Evolutionary conservation across 2,329 filamentous ascomycete genomes (phyloP), one percentile per base, ranked within the genome.

Genomic region (Chrysosporium keratinophilum): DNA sequence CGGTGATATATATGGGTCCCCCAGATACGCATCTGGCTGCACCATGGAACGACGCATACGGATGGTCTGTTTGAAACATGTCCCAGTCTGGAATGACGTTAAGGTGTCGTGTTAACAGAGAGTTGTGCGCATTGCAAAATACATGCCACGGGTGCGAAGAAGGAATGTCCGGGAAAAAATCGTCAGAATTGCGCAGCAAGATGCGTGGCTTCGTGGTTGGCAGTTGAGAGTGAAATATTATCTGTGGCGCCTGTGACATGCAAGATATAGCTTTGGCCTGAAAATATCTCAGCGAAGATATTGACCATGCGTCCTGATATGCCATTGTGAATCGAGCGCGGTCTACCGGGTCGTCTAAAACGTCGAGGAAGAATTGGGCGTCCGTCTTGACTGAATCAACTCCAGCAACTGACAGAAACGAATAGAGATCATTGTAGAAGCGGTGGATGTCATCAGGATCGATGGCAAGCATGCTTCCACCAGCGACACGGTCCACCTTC

Each of bases 1-100:
- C 93, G 0, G 91, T 97, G 66, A 98, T 90, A 63, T 94, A 96
- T 40, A 98, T 85, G 0, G 91, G 93, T 0, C 93, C 93, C 7
- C 93, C 93, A 46, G 85, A 90, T 9, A 98, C 76, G 67, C 88
- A 95, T 45, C 93, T 80, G 1, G 89, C 90, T 1, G 93, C 91
- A 3, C 88, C 93, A 62, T 98, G 93, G 65, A 93, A 95, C 0
- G 78, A 80, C 0, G 85, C 86, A 66, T 87, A 95, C 1, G 76
- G 71, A 59, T 84, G 81, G 17, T 72, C 75, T 1, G 82, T 84
- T 62, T 85, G 82, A 63, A 85, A 85, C 82, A 85, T 85, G 63
- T 85, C 82, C 82, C 82, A 85, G 67, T 96, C 90, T 0, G 93
- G 91, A 0, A 97, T 71, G 0, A 88, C 80, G 61, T 96, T 95